A percentile compares a stretch with the other conserved stretches of the same genome.
phyloP scores from a whole-genome alignment of 2,329 filamentous ascomycete species.

The Curvularia verruculosa region DNA sequence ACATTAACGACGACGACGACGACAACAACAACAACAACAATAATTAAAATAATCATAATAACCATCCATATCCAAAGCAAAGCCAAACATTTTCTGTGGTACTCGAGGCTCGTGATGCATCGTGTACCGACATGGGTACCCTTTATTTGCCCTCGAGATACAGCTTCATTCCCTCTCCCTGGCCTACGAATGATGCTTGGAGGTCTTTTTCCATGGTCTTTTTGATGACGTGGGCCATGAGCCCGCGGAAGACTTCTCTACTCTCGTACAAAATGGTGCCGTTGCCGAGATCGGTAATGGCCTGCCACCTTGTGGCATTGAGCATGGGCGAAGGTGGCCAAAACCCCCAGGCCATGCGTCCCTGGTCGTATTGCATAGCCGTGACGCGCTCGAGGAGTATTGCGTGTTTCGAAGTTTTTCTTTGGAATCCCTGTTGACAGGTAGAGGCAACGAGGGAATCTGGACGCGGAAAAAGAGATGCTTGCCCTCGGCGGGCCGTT shows the following conservation, averaged over 20 bases:
- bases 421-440: conserved; percentile 33
- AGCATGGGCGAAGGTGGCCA: conserved; percentile 15
- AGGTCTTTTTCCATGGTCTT: conserved; percentile 21
- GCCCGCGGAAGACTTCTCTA: conserved; percentile 36
- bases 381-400: conserved; percentile 37
- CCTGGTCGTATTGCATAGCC: conserved; percentile 32
- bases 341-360: conserved; percentile 37
- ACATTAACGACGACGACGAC: too few relatives aligned
- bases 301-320: conserved; percentile 37
- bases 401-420: conserved; percentile 35
- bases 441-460: conserved; percentile 38
- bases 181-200: conserved; percentile 36
- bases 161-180: conserved; percentile 37
- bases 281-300: conserved; percentile 30
- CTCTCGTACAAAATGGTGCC: conserved; percentile 41
- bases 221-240: conserved; percentile 23
- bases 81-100: neutral
- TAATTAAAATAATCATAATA: too few relatives aligned
- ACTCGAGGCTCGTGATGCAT: neutral
- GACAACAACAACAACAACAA: too few relatives aligned
- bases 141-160: conserved; percentile 13
- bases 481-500: conserved; percentile 33
- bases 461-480: conserved; percentile 36
- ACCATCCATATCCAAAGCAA: neutral
- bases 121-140: neutral